A percentile compares a stretch with the other conserved stretches of the same genome.
Evolutionary conservation across 805 yeast genomes (phyloP).

Genomic region (Ogataea chonburiensis): DNA sequence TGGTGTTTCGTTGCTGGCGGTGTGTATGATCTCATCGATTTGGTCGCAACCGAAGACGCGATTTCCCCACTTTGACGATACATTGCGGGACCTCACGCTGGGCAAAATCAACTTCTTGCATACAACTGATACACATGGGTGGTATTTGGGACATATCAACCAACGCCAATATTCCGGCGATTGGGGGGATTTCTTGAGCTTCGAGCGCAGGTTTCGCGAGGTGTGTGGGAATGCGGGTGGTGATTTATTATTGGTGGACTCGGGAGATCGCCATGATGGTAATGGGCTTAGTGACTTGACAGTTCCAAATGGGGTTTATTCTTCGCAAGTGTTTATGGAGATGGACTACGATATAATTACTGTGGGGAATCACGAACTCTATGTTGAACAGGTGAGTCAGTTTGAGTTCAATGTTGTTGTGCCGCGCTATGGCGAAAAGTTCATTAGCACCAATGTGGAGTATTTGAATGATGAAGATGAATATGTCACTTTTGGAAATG

Average conservation of each 20-base stretch:
- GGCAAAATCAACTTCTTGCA: conserved; percentile 83
- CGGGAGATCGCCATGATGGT: conserved; percentile 95
- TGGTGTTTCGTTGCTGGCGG: not conserved
- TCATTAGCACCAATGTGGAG: conserved; percentile 73
- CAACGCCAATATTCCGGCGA: conserved; percentile 78
- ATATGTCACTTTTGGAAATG: conserved; percentile 65
- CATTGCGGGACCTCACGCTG: conserved; percentile 55
- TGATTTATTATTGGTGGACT: conserved; percentile 75
- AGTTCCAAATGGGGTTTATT: conserved; percentile 61
- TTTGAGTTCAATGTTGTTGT: conserved; percentile 66
- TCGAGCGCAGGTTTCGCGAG: conserved; percentile 49
- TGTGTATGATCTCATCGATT: conserved; percentile 1
- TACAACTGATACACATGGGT: conserved; percentile 96
- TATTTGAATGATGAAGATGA: conserved; percentile 42
- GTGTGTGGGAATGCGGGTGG: conserved; percentile 36
- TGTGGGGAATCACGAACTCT: conserved; percentile 90
- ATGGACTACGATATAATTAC: conserved; percentile 77
- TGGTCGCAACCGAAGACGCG: conserved; percentile 9
- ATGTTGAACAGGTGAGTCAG: conserved; percentile 58
- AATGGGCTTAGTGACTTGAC: conserved; percentile 87
- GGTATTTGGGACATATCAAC: conserved; percentile 87
- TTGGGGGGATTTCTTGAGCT: conserved; percentile 90
- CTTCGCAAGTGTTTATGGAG: conserved; percentile 61
- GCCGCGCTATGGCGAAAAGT: conserved; percentile 57
- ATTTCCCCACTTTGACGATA: conserved; percentile 36